Conservation (phyloP, 2,329 filamentous ascomycete species). For the Verticillium isaacii region DNA sequence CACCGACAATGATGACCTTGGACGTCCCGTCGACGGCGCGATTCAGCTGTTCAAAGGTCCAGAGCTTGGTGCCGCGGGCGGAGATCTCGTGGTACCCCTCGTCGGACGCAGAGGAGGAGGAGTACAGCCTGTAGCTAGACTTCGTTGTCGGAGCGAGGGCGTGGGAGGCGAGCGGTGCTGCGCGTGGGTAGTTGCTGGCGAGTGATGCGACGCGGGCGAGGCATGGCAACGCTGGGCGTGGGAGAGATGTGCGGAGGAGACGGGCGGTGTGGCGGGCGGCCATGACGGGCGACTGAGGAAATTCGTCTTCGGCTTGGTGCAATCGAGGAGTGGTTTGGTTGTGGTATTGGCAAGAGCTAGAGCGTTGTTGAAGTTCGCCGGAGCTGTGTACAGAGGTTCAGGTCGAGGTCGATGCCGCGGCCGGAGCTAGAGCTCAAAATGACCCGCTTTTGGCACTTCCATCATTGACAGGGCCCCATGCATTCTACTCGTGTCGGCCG, state of each 20-base stretch:
- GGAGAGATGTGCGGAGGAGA: background rate
- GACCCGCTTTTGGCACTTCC: background rate
- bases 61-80: conserved; percentile 31
- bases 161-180: background rate
- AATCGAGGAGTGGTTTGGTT: background rate
- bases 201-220: background rate
- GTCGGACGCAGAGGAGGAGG: conserved; percentile 1
- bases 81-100: conserved; percentile 8
- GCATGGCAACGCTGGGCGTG: background rate
- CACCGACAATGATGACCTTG: conserved; percentile 43
- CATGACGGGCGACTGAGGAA: background rate
- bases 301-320: background rate
- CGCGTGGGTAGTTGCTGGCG: background rate
- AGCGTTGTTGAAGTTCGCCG: background rate
- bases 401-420: background rate
- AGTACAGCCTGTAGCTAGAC: background rate
- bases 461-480: background rate
- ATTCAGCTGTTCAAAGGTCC: conserved; percentile 45
- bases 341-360: background rate
- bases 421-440: background rate
- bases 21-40: conserved; percentile 22
- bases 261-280: background rate
- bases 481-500: background rate
- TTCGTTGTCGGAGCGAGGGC: background rate
- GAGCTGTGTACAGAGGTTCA: background rate